Base-by-base conservation (phyloP, 1,139 yeast species). In the Scheffersomyces parashehatae region DNA sequence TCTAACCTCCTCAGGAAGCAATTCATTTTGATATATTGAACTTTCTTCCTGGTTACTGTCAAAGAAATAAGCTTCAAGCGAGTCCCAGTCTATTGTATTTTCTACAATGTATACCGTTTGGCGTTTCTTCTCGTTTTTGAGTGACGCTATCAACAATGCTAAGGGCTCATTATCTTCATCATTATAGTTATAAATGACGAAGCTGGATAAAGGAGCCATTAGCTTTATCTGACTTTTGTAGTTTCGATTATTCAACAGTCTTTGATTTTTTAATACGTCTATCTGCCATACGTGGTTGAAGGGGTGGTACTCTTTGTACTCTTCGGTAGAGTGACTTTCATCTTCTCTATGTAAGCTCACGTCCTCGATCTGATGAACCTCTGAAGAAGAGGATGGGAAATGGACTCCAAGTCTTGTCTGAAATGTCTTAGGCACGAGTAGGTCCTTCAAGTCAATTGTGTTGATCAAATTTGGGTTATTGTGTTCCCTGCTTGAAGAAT, bases 131-230 rank as follows among this genome's bases (percentile, higher is more conserved):
- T 35, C 42, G 39, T 36, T 29, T 26, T 49, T 49, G 44, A 53
- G 49, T 4, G 49, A 41, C 35, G 49, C 47, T 16, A 53, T 39
- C 29, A 51, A 37, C 8, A 41, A 28, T 2, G 54, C 54, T 20
- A 45, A 16, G 9, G 55, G 45, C 28, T 45, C 13, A 47, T 56
- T 45, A 29, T 52, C 49, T 39, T 56, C 48, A 30, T 49, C 52
- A 16, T 54, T 50, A 50, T 60, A 62, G 44, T 66, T 67, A 49
- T 69, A 71, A 10, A 70, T 49, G 2, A 71, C 52, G 44, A 70
- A 68, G 43, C 68, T 61, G 13, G 70, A 64, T 13, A 69, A 50
- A 7, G 67, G 60, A 1, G 72, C 68, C 61, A 64, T 62, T 36
- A 70, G 50, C 40, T 58, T 55, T n/a, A 63, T 49, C 48, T 71